Base-by-base conservation (phyloP, 441 rosid species). In the Brassica hybrid region DNA sequence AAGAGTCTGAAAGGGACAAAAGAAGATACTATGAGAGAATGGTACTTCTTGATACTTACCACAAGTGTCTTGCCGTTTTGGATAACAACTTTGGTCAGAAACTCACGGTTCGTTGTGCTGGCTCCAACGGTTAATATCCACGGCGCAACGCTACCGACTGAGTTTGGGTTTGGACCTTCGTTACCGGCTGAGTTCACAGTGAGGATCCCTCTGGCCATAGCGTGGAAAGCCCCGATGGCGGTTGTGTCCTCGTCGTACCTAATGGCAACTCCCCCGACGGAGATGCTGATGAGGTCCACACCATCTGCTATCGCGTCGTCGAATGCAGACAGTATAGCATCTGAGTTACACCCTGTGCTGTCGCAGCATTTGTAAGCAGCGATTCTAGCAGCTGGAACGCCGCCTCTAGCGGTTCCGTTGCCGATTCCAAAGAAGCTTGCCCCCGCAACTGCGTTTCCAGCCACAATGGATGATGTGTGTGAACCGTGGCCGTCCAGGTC, bases 271-370 rank as follows among this genome's bases (percentile, higher is more conserved):
- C 34, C 34, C 34, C 34, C 34, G 34, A 30, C 6, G 34, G 34
- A 30, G 34, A 30, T 30, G 34, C 34, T 30, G 34, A 30, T 30
- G 34, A 32, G 85, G 23, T 80, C 85, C 4, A 83, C 83, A 17
- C 83, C 85, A 43, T 80, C 83, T 0, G 79, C 85, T n/a, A 83
- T 79, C 16, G 85, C 85, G 18, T 83, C 85, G 61, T 83, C 83
- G 16, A 79, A 79, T 0, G 79, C 83, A 50, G 79, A 80, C 18
- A 82, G 67, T 59, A 76, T 9, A 54, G 77, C 76, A 0, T 38
- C 74, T 7, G 21, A 0, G 10, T 1, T 16, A 16, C 58, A 52
- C 18, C 58, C 58, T 6, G 10, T 13, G 1, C 6, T 6, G 14
- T 0, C 4, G 17, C 54, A 48, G 12, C 13, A 16, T 13, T 48